Base-by-base conservation (phyloP, 2,329 filamentous ascomycete genomes). In the Domatiomyces globalis region DNA sequence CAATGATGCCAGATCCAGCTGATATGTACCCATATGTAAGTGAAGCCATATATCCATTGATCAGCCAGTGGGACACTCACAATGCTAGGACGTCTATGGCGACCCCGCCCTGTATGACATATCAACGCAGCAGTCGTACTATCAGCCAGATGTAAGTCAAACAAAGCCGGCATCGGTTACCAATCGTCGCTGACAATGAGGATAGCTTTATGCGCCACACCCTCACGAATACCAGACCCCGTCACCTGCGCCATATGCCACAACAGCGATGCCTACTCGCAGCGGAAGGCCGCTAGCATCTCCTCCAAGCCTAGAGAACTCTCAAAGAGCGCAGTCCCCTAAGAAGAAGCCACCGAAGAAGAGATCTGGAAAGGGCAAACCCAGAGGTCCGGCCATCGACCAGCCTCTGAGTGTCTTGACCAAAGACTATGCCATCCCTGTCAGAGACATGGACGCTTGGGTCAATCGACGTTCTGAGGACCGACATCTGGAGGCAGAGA, bases 381-480 rank as follows among this genome's bases (percentile, higher is more conserved):
- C 58, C 45, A 51, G 53, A 20, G 56, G 50, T 12, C 52, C 53
- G 9, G 52, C 49, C 17, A 69, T 90, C 36, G 76, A 76, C 2
- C 76, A 75, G 50, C 84, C 87, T 0, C 71, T 94, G 51, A 89
- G 84, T 61, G 74, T 81, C 55, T 66, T 90, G 57, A 85, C 84
- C 4, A 78, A 75, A 58, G 74, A 83, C 49, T 73, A 73, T 17
- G 64, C 75, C 50, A 74, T 87, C 42, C 76, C 79, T 0, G 73
- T 94, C 47, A 78, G 78, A 48, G 83, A 96, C 66, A 95, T 95
- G 70, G 79, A 83, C 49, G 73, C 74, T 22, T 94, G 85, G 73
- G 88, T 94, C 36, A 80, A 83, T 61, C 78, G 90, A 48, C 73
- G 84, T 8, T 69, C 73, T 1, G 81, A 86, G 51, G 75, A 75